Evolutionary conservation across 176 grass and related monocot genomes (phyloP).

Genomic region (Cenchrus fungigraminus): DNA sequence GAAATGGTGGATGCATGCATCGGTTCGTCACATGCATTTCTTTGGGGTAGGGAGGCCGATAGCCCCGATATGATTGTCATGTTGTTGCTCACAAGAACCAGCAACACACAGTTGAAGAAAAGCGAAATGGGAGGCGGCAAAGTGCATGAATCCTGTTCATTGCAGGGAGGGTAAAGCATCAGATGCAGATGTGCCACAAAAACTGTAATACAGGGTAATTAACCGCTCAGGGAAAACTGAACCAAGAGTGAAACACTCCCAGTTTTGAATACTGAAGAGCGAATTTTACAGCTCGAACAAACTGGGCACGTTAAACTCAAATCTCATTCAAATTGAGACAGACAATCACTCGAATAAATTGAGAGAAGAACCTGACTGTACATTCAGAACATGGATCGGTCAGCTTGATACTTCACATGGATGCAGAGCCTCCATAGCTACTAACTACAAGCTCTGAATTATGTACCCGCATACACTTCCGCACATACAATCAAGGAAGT

Average conservation of each 20-base stretch:
- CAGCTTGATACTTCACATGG: not conserved
- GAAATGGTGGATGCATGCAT: not conserved
- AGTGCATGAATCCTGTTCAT: not conserved
- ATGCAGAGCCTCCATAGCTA: not conserved
- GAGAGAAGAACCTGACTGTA: not conserved
- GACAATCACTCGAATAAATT: too few species aligned
- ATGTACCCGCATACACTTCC: conserved; percentile 18
- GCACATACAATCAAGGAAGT: not conserved
- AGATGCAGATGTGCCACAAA: too few species aligned
- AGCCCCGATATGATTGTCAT: not conserved
- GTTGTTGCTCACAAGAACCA: conserved; percentile 25
- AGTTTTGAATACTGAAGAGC: not conserved
- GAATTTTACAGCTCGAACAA: not conserved
- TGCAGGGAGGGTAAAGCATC: too few species aligned
- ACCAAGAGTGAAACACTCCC: not conserved
- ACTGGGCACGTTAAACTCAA: not conserved
- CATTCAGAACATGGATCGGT: not conserved
- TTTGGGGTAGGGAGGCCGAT: too few species aligned
- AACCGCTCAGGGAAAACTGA: too few species aligned
- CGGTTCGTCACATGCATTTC: conserved; percentile 21
- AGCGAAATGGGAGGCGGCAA: not conserved
- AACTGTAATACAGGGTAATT: too few species aligned
- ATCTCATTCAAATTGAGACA: not conserved
- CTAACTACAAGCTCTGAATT: not conserved
- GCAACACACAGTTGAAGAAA: not conserved